Conservation (phyloP, 345 rosid genomes). For the Salix caprea region DNA sequence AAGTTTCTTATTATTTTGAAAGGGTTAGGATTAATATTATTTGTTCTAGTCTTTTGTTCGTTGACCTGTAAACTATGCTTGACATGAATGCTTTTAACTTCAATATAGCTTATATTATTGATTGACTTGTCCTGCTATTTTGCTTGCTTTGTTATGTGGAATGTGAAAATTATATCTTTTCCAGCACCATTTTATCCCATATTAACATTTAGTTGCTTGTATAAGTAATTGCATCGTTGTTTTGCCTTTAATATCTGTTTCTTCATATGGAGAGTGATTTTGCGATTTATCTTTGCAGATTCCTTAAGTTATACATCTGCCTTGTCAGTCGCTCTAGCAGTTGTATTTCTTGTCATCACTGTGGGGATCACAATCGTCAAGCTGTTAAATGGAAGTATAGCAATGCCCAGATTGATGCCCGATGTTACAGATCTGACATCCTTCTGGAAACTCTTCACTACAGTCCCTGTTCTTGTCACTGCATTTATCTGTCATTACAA, state of each 20-base stretch:
- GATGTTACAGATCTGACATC: slow-evolving; percentile 64
- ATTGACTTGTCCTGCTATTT: not conserved
- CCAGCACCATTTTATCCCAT: not conserved
- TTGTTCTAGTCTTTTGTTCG: not conserved
- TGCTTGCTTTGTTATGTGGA: not conserved
- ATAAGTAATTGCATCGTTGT: not conserved
- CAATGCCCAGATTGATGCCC: slow-evolving; percentile 81
- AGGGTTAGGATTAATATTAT: not conserved
- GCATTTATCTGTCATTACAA: slow-evolving; percentile 88
- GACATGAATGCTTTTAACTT: not conserved
- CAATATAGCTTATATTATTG: not conserved
- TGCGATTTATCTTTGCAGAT: slow-evolving; percentile 51
- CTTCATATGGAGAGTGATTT: slow-evolving; percentile 9
- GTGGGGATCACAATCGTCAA: slow-evolving; percentile 64
- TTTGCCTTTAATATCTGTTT: not conserved
- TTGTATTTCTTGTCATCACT: slow-evolving; percentile 70
- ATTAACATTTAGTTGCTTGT: not conserved
- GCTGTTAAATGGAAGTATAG: slow-evolving; percentile 51
- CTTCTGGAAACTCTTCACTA: slow-evolving; percentile 76
- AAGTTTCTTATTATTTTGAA: not conserved
- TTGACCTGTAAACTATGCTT: not conserved
- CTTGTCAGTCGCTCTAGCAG: slow-evolving; percentile 73
- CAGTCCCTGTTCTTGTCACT: slow-evolving; percentile 84
- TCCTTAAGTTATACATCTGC: slow-evolving; percentile 88
- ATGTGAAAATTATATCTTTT: not conserved